These are phyloP conservation scores for Colletotrichum tropicicola DNA, from an alignment of 2,329 filamentous ascomycete species.

Conservation along the genomic window DNA sequence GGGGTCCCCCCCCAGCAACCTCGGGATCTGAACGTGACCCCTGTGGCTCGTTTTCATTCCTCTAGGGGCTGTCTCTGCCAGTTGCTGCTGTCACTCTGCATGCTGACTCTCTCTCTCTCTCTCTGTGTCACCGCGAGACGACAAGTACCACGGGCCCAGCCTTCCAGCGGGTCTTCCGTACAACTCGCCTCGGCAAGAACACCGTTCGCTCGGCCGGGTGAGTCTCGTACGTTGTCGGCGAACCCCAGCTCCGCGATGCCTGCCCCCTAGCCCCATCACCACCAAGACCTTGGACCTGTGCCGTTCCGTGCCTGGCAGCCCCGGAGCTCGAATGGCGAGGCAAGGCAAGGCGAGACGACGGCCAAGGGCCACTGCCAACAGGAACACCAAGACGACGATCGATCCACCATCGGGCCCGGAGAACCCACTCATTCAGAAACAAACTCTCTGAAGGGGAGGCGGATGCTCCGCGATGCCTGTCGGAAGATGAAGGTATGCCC, in stretches of 20 bases:
- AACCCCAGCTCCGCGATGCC: constrained; percentile 7
- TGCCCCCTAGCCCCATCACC: neutral
- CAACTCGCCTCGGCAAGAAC: constrained; percentile 14
- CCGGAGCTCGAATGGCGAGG: constrained; percentile 2
- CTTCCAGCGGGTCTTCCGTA: neutral
- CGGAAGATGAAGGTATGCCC: too few species aligned
- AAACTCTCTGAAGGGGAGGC: constrained; percentile 21
- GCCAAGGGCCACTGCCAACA: neutral
- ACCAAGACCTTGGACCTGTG: neutral
- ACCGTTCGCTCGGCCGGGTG: constrained; percentile 7
- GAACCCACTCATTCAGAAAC: constrained; percentile 26
- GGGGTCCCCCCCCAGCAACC: constrained; percentile 4
- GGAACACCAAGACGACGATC: neutral
- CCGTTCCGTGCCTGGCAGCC: constrained; percentile 8
- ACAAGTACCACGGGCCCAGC: neutral
- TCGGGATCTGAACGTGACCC: constrained; percentile 28
- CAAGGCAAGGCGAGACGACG: neutral
- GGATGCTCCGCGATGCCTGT: neutral
- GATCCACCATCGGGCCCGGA: constrained; percentile 17
- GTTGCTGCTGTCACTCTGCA: neutral
- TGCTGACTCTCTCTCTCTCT: too few species aligned
- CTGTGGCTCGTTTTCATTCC: neutral
- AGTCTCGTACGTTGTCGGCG: neutral
- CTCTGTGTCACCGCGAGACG: neutral
- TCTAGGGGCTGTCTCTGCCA: neutral